Percentiles rank a stretch among this genome's conserved stretches.
Evolutionary conservation across 192 early-diverging fungal species (phyloP).

Genomic region (Lunasporangiospora selenospora): DNA sequence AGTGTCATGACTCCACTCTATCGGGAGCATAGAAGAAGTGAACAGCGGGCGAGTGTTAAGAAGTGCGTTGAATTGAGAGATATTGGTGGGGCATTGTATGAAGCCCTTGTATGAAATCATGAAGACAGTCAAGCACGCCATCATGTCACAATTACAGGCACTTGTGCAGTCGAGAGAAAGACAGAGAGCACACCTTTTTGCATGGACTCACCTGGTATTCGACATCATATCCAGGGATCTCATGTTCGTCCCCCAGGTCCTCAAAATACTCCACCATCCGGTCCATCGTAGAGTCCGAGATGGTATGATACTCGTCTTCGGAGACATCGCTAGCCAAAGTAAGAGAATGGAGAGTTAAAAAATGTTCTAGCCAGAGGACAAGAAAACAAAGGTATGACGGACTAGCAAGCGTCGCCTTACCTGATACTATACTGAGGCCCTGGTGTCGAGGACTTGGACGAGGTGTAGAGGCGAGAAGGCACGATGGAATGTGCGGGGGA

Average conservation of each 20-base stretch:
- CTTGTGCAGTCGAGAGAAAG: background rate
- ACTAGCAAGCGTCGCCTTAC: too few species aligned
- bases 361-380: too few species aligned
- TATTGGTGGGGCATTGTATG: too few species aligned
- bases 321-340: constrained; percentile 51
- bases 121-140: background rate
- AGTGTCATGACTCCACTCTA: constrained; percentile 90
- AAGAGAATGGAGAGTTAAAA: background rate
- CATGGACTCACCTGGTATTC: constrained; percentile 75
- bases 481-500: background rate
- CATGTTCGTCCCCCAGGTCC: constrained; percentile 72
- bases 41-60: background rate
- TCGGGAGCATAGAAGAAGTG: background rate
- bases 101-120: background rate
- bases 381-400: too few species aligned
- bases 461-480: constrained; percentile 9
- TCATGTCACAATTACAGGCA: background rate
- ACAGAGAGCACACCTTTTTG: constrained; percentile 41
- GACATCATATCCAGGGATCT: constrained; percentile 77
- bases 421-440: constrained; percentile 16
- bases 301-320: constrained; percentile 64
- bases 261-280: constrained; percentile 77
- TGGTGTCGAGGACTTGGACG: constrained; percentile 8
- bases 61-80: background rate
- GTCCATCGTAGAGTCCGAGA: constrained; percentile 67